Conservation (phyloP, 2,329 filamentous ascomycete genomes). For the Neonectria coccinea region DNA sequence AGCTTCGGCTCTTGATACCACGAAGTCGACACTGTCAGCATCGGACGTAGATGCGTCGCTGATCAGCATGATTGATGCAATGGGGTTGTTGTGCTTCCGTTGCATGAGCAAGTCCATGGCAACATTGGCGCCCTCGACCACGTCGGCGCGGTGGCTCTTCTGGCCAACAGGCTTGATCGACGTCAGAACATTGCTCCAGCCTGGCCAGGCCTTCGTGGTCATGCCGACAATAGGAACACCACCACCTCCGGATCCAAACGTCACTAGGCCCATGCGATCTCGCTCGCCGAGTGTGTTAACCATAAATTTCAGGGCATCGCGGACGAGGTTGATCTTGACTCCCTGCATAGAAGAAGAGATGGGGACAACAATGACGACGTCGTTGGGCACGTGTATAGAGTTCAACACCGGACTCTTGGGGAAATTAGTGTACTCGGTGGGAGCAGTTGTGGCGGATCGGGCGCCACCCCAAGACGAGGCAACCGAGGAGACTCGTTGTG, state of each 20-base stretch:
- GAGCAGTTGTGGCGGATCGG: slow-evolving; percentile 86
- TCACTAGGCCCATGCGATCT: slow-evolving; percentile 96
- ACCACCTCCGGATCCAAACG: slow-evolving; percentile 93
- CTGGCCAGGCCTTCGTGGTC: slow-evolving; percentile 94
- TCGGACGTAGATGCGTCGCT: slow-evolving; percentile 97
- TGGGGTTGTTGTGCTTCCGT: slow-evolving; percentile 92
- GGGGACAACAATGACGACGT: slow-evolving; percentile 95
- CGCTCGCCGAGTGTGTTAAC: slow-evolving; percentile 89
- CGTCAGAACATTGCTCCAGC: slow-evolving; percentile 87
- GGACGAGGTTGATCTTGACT: slow-evolving; percentile 95
- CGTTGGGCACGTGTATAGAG: slow-evolving; percentile 87
- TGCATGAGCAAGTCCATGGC: slow-evolving; percentile 99
- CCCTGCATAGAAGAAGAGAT: slow-evolving; percentile 99
- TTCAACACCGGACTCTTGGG: slow-evolving; percentile 57
- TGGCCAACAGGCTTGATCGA: slow-evolving; percentile 94
- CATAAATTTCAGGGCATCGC: slow-evolving; percentile 92
- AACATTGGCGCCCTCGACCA: slow-evolving; percentile 96
- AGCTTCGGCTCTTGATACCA: slow-evolving; percentile 94
- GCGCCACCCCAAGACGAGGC: slow-evolving; percentile 84
- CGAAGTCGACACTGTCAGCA: slow-evolving; percentile 95
- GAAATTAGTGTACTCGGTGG: slow-evolving; percentile 90
- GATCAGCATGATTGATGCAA: slow-evolving; percentile 95
- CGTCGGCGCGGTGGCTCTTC: slow-evolving; percentile 95
- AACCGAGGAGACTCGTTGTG: slow-evolving; percentile 82
- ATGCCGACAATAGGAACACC: slow-evolving; percentile 97